Evolutionary conservation across 257 asterid species (phyloP).

Genomic region (Ligustrum vulgare): DNA sequence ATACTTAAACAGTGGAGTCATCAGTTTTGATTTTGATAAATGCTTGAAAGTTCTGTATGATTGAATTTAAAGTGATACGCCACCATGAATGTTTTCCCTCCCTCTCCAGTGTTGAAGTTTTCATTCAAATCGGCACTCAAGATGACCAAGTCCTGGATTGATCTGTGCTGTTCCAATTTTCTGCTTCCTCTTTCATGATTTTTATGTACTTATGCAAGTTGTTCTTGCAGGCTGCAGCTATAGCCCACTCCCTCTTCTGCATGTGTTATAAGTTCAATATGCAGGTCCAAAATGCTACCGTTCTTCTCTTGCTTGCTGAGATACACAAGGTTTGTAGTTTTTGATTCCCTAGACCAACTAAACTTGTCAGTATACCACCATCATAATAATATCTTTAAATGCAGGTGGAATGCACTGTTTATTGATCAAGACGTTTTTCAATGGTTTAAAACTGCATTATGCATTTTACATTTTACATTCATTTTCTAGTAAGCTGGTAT

Average conservation of each 20-base stretch:
- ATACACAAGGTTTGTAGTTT: slow-evolving; percentile 76
- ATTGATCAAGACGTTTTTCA: slow-evolving; percentile 5
- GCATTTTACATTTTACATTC: slow-evolving; percentile 17
- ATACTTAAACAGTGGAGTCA: background rate
- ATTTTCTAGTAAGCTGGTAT: slow-evolving; percentile 2
- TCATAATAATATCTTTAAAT: background rate
- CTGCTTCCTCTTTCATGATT: slow-evolving; percentile 3
- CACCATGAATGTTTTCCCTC: background rate
- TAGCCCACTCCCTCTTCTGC: slow-evolving; percentile 79
- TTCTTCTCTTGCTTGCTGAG: slow-evolving; percentile 95
- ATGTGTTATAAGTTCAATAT: slow-evolving; percentile 73
- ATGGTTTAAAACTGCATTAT: background rate
- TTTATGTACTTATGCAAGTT: slow-evolving; percentile 20
- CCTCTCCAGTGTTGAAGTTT: background rate
- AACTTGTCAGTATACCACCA: slow-evolving; percentile 7
- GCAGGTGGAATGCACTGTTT: slow-evolving; percentile 1
- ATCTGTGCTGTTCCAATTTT: background rate
- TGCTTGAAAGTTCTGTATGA: background rate
- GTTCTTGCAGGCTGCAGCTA: slow-evolving; percentile 81
- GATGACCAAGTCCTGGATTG: background rate
- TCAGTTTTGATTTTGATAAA: background rate
- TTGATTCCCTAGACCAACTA: slow-evolving; percentile 14
- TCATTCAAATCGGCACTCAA: background rate
- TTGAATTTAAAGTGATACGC: background rate
- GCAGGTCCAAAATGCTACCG: slow-evolving; percentile 89